Evolutionary conservation across 352 stramenopile genomes (phyloP), one percentile per base, ranked within the genome.

Genomic region (Globisporangium lucens): DNA sequence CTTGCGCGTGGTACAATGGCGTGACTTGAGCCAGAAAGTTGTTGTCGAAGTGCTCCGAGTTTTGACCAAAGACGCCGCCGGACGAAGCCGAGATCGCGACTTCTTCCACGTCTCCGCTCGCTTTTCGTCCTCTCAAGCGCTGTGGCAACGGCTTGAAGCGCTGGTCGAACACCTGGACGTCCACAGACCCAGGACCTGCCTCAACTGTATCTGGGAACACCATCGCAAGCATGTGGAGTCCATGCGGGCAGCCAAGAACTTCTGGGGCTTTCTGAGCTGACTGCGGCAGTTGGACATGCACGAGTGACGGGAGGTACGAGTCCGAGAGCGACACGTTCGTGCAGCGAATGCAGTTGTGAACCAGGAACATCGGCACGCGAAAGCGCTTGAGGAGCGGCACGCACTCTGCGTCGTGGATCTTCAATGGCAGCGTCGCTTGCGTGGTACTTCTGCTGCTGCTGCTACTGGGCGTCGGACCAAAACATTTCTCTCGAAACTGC

Each of bases 271-370:
- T 46, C 5, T 56, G 33, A 15, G 12, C 13, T 10, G 30, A 43
- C 43, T 76, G 61, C 20, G 56, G 41, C 36, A 9, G 15, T 1
- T 22, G 24, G 56, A 9, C 53, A 4, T 64, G 66, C 15, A 86
- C 36, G 41, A 90, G 69, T 13, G 75, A 59, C 1, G 81, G 82
- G 12, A 85, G 46, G 20, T 81, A 72, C 10, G 65, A 13, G n/a
- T 66, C 47, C 13, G 68, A 29, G 10, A 73, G 57, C 6, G 76
- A 77, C 8, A 73, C 71, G 51, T 85, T 83, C 7, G 85, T 87
- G 27, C 86, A 79, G 36, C 80, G 76, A 20, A 91, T n/a, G 70
- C 89, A 94, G 72, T 91, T 78, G 71, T 93, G 85, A 1, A 77
- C 73, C 17, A 85, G 66, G 61, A 77, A 79, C 12, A 81, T 58